Percentiles rank a stretch among this genome's conserved stretches.
Evolutionary conservation across 176 grass and related monocot genomes (phyloP).

Genomic region (Oryza nivara): DNA sequence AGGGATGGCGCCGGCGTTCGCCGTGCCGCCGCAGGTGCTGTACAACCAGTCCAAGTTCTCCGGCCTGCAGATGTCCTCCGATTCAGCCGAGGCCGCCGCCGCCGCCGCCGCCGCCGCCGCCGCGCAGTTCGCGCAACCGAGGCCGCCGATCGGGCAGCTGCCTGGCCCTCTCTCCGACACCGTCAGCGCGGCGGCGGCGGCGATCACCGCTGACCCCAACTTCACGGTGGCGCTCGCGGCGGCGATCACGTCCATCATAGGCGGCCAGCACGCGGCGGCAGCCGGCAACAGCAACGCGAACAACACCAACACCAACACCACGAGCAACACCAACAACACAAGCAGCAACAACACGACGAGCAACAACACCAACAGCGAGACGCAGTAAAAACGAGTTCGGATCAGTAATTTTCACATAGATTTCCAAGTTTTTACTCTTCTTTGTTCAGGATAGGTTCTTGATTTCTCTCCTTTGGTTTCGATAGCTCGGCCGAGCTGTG

Average conservation of each 20-base stretch:
- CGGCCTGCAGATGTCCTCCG: conserved; percentile 69
- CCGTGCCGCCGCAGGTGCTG: conserved; percentile 44
- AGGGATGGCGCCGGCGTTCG: conserved; percentile 38
- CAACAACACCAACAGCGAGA: conserved; percentile 58
- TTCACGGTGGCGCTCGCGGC: conserved; percentile 85
- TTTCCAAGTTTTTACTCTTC: conserved; percentile 11
- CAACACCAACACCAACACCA: conserved; percentile 38
- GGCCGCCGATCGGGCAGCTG: conserved; percentile 28
- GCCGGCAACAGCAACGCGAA: conserved; percentile 28
- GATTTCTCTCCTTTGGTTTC: conserved; percentile 23
- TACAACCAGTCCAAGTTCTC: conserved; percentile 80
- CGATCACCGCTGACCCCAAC: conserved; percentile 82
- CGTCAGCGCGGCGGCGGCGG: conserved; percentile 74
- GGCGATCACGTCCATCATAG: conserved; percentile 87
- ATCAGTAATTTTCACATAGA: conserved; percentile 10
- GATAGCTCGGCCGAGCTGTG: neutral
- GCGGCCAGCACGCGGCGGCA: conserved; percentile 39
- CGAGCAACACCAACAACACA: conserved; percentile 37
- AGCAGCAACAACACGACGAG: conserved; percentile 40
- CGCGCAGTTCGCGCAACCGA: conserved; percentile 47
- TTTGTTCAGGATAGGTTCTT: conserved; percentile 37
- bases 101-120: neutral
- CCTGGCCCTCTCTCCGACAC: conserved; percentile 45
- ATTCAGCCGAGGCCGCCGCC: conserved; percentile 9
- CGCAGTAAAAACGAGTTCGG: conserved; percentile 31